Evolutionary conservation across 805 yeast genomes (phyloP), one percentile per base, ranked within the genome.

Genomic region (Pichia ethanolica): DNA sequence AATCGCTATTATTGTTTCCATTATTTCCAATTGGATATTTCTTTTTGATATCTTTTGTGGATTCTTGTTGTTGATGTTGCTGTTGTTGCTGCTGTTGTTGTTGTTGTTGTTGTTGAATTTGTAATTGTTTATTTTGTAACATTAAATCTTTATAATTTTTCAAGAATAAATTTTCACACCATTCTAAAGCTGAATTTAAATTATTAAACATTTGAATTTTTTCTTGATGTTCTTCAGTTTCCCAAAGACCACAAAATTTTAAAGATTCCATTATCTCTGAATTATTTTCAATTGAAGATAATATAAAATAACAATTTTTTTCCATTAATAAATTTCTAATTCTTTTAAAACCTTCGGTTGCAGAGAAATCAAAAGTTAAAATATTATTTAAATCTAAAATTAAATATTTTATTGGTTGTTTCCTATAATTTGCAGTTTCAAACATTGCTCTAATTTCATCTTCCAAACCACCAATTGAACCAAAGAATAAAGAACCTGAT

Each of bases 91-190:
- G 20, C 20, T 20, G 32, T 7, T 30, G 32, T 30, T 30, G 32
- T 30, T 7, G 7, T 30, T 30, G 32, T 30, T 7, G 9, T 30
- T 30, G 32, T 9, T 30, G 32, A 7, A 7, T 6, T 30, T 30
- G 32, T 30, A 30, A 7, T 30, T 30, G 38, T 11, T n/a, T 35
- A 26, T 34, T 26, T 20, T 39, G 35, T 5, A 37, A 25, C 3
- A 34, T 45, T 13, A 62, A 42, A 13, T 58, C 69, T 56, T 74
- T 80, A 63, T 83, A 83, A 32, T 81, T 78, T 45, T 77, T 72
- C 59, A 93, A 73, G 57, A 90, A 89, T 58, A 84, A 83, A 67
- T 93, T 91, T 65, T 93, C 99, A 71, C 97, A 89, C 96, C 96
- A 91, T 66, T 93, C 98, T 40, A 93, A 73, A 0, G 96, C 96